These are phyloP conservation scores for Auricularia sp. DNA, from an alignment of 768 basidiomycete genomes.

Conservation along the genomic window DNA sequence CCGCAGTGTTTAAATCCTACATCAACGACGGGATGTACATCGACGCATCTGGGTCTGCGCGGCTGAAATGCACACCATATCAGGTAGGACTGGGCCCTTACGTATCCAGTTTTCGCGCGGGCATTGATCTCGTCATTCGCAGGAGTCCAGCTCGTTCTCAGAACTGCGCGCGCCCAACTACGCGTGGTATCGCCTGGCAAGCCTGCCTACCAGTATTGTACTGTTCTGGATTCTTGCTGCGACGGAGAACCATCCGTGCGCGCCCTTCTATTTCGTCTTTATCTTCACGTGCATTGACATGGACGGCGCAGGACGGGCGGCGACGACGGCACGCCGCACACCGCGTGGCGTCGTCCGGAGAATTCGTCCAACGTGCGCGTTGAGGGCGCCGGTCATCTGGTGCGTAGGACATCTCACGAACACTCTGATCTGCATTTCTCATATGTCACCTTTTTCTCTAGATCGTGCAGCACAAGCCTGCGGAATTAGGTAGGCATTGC, in stretches of 20 bases:
- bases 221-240: background rate
- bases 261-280: too few species aligned
- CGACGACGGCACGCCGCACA: background rate
- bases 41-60: conserved; percentile 7
- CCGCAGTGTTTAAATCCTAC: conserved; percentile 48
- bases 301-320: background rate
- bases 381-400: background rate
- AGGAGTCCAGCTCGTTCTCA: background rate
- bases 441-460: too few species aligned
- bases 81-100: background rate
- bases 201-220: background rate
- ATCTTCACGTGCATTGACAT: too few species aligned
- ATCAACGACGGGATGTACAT: conserved; percentile 44
- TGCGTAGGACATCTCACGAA: background rate
- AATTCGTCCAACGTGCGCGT: background rate
- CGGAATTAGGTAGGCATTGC: too few species aligned
- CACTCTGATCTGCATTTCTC: too few species aligned
- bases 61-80: background rate
- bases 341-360: background rate
- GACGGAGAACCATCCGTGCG: background rate
- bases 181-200: background rate
- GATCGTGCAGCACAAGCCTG: too few species aligned
- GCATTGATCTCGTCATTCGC: background rate
- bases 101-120: background rate
- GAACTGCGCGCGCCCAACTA: background rate